Evolutionary conservation across 805 yeast species (phyloP), one percentile per base, ranked within the genome.

Genomic region (Starmera quercuum): DNA sequence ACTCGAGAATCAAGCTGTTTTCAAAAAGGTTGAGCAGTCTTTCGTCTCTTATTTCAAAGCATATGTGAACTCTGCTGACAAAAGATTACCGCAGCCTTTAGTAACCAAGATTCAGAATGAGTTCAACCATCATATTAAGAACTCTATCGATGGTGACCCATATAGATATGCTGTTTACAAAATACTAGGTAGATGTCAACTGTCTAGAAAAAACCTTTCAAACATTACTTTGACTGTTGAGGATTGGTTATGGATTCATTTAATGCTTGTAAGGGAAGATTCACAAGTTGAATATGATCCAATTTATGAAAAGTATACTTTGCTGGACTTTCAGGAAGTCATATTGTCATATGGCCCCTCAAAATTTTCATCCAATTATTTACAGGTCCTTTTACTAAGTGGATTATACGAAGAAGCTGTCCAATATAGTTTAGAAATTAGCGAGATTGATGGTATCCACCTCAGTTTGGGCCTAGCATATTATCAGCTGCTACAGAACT

Each of bases 231-330:
- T 77, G 24, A 83, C 94, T 38, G 74, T 88, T 31, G 97, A 90
- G 57, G 97, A 90, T 60, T 90, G 97, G 97, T 57, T 90, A 32
- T 90, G 98, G 98, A 75, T 83, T 53, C 97, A 92, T 58, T 68
- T 92, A 36, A 70, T 77, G 58, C 66, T 90, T 20, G 75, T 83
- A 12, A 73, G 78, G 36, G 90, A 84, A 47, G 71, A 64, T 30
- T 52, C 45, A 25, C 59, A 58, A 13, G 66, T 58, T 13, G 66
- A 47, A 5, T 42, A 63, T 20, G 73, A 66, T 32, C 73, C 81
- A 23, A 61, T 77, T 9, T 75, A 73, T 51, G 95, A 85, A 46
- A 69, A 73, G 40, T 90, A 86, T 55, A 70, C 79, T 2, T 64
- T 92, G 37, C 58, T 53, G 20, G 95, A 86, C 48, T 70, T 92